phyloP scores from a whole-genome alignment of 2,329 filamentous ascomycete genomes.

The Penicillium rolfsii region DNA sequence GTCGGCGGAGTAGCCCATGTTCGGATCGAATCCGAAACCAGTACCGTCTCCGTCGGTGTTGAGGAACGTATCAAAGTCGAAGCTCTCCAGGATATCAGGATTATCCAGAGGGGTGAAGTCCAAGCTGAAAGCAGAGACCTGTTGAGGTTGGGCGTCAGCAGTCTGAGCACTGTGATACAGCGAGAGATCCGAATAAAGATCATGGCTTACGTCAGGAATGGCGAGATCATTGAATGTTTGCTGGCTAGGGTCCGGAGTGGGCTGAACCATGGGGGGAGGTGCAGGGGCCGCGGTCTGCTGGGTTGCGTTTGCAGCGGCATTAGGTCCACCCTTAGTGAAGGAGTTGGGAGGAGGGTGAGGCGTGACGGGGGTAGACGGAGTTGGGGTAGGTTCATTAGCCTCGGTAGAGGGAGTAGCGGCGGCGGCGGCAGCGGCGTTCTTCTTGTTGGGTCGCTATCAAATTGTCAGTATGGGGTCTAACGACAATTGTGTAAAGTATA shows the following conservation, averaged over 20 bases:
- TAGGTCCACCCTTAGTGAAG: conserved; percentile 47
- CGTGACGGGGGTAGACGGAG: conserved; percentile 54
- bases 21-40: conserved; percentile 49
- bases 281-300: conserved; percentile 43
- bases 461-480: background rate
- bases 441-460: conserved; percentile 46
- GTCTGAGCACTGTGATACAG: background rate
- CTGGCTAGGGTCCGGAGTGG: conserved; percentile 39
- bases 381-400: conserved; percentile 51
- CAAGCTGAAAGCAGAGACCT: conserved; percentile 44
- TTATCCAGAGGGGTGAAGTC: conserved; percentile 52
- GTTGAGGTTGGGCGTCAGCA: conserved; percentile 23
- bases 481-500: conserved; percentile 10
- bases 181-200: background rate
- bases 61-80: conserved; percentile 70
- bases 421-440: conserved; percentile 44
- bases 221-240: conserved; percentile 39
- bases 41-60: conserved; percentile 56
- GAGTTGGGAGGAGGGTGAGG: conserved; percentile 51
- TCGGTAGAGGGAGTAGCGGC: conserved; percentile 51
- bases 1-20: conserved; percentile 43
- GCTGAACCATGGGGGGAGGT: conserved; percentile 41
- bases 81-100: conserved; percentile 55
- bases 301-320: conserved; percentile 39
- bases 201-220: conserved; percentile 43